Conservation (phyloP, 2,329 filamentous ascomycete genomes). For the Aurifilum marmelostoma region DNA sequence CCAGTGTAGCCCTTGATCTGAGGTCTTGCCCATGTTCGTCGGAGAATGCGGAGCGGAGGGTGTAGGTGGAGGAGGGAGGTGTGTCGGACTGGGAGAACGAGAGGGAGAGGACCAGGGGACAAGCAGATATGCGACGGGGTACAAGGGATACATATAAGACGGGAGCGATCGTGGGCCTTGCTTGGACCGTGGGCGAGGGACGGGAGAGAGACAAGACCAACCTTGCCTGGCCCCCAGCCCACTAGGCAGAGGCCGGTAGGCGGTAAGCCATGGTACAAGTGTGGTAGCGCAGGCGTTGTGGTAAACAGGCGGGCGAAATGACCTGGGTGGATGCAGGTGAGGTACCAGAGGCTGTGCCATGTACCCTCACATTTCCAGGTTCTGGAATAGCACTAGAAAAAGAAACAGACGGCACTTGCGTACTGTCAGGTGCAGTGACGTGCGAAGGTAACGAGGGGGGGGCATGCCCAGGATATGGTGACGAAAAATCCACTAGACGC, state of each 20-base stretch:
- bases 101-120: conserved; percentile 22
- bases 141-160: conserved; percentile 32
- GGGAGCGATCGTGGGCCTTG: conserved; percentile 13
- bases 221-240: conserved; percentile 14
- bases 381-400: conserved; percentile 9
- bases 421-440: conserved; percentile 4
- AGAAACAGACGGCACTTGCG: conserved; percentile 4
- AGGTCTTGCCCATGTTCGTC: conserved; percentile 25
- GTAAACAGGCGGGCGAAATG: conserved; percentile 1
- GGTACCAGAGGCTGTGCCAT: conserved; percentile 3
- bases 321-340: not conserved
- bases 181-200: conserved; percentile 10
- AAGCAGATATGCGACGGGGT: conserved; percentile 29
- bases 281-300: conserved; percentile 8
- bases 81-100: conserved; percentile 13
- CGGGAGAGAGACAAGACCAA: conserved; percentile 19
- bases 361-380: conserved; percentile 13
- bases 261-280: conserved; percentile 19
- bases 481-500: not conserved
- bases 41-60: conserved; percentile 19
- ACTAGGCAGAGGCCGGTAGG: conserved; percentile 27
- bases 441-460: not conserved
- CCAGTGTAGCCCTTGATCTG: conserved; percentile 27
- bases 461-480: not conserved
- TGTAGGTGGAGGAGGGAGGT: conserved; percentile 35